Base-by-base conservation (phyloP, 495 filamentous ascomycete species). In the Hypoxylon cercidicola region DNA sequence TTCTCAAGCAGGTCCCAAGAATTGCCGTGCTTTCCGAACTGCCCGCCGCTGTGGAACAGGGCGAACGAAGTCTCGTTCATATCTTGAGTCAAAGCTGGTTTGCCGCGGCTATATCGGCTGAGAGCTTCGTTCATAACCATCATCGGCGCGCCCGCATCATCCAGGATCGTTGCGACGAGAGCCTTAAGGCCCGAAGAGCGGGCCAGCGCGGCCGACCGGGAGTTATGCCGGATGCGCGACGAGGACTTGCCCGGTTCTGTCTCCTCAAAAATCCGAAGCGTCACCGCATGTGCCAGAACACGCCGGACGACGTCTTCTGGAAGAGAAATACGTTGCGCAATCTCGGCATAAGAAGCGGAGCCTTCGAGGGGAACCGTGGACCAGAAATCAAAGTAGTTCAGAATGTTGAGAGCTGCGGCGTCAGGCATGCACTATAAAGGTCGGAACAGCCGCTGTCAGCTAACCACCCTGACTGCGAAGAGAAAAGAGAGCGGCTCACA, bases 141-240 rank as follows among this genome's bases (percentile, higher is more conserved):
- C 70, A 86, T 80, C 6, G 88, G 88, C 34, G 89, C 59, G 87
- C 90, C 72, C 79, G 88, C 56, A 87, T 91, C 66, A 88, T 92
- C 59, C 83, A 92, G 68, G 74, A 81, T n/a, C 84, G 86, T 68
- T 84, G 90, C 75, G 79, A 92, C 44, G 87, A 89, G 74, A 84
- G 90, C 73, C 89, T 60, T 60, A 5, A 72, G 49, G 10, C 70
- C 68, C n/a, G 62, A 50, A 21, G 61, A 60, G 9, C 60, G 67
- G 3, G 65, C 68, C 1, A 74, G 52, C 16, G 70, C 64, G 20
- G 72, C 72, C 15, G 72, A 76, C 21, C 64, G 60, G 28, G 69
- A 66, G n/a, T 63, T 76, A 37, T 77, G 75, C 16, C 54, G 60
- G 34, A 78, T 60, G 28, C n/a, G 57, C 19, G 62, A 62, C 11